Conservation (phyloP, 2,329 filamentous ascomycete species). For the Aspergillus sp. region DNA sequence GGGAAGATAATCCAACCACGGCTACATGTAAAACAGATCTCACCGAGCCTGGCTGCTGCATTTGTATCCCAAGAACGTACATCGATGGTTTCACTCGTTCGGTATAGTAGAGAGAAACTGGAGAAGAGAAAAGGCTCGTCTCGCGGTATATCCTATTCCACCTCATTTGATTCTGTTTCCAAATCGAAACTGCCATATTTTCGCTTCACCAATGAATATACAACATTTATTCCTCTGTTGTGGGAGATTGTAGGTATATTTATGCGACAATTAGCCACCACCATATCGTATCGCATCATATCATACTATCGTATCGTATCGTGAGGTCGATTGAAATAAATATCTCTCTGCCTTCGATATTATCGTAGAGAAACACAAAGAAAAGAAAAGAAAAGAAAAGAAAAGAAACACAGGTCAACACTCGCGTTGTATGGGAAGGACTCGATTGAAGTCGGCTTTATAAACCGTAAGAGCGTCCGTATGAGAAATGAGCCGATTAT, state of each 20-base stretch:
- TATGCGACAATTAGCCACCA: conserved; percentile 6
- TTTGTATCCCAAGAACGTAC: conserved; percentile 6
- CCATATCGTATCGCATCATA: conserved; percentile 7
- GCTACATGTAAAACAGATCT: background rate
- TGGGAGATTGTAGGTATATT: conserved; percentile 9
- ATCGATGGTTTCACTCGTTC: background rate
- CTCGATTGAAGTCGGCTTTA: background rate
- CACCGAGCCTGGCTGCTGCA: background rate
- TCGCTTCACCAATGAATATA: conserved; percentile 8
- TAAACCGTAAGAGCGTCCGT: background rate
- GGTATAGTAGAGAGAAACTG: background rate
- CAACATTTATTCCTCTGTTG: conserved; percentile 3
- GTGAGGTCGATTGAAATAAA: background rate
- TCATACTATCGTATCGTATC: background rate
- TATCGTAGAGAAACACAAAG: background rate
- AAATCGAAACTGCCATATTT: background rate
- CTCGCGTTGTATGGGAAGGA: background rate
- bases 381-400: conserved; percentile 1
- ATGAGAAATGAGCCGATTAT: background rate
- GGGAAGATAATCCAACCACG: conserved; percentile 8
- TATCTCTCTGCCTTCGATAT: background rate
- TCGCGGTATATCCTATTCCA: background rate
- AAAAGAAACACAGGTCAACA: background rate
- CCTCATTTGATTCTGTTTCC: background rate
- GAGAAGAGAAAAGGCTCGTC: background rate